Conservation (phyloP, 139 green algal genomes). For the Pseudopediastrum boryanum region DNA sequence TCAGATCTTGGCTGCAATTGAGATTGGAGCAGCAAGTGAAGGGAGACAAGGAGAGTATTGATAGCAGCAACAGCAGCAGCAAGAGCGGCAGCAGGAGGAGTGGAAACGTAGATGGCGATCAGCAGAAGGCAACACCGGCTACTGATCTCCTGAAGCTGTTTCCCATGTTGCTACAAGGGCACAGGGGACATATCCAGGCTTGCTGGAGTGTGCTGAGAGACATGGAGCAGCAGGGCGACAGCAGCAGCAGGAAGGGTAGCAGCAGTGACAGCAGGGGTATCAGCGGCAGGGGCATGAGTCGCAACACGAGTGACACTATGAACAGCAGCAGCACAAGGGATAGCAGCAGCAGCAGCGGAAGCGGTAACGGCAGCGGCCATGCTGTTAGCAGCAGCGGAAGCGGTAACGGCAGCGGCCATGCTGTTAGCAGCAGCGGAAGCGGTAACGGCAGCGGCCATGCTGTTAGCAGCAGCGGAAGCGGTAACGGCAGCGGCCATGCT, state of each 20-base stretch:
- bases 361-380: background rate
- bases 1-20: constrained; percentile 69
- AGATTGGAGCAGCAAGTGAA: constrained; percentile 26
- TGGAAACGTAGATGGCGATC: background rate
- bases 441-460: background rate
- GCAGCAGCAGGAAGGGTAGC: constrained; percentile 6
- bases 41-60: constrained; percentile 7
- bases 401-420: background rate
- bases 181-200: no score
- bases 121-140: no score
- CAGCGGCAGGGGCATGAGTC: background rate
- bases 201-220: no score
- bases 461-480: background rate
- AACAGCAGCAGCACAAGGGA: constrained; percentile 4
- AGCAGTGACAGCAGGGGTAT: background rate
- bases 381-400: background rate
- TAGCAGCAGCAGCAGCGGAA: background rate
- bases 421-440: background rate
- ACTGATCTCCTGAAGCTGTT: no score
- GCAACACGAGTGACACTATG: no score
- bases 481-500: background rate
- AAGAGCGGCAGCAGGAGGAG: constrained; percentile 11
- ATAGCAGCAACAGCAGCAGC: background rate
- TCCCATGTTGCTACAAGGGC: no score
- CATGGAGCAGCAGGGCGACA: no score